Base-by-base conservation (phyloP, 2,329 filamentous ascomycete species). In the Penicillium sp. region DNA sequence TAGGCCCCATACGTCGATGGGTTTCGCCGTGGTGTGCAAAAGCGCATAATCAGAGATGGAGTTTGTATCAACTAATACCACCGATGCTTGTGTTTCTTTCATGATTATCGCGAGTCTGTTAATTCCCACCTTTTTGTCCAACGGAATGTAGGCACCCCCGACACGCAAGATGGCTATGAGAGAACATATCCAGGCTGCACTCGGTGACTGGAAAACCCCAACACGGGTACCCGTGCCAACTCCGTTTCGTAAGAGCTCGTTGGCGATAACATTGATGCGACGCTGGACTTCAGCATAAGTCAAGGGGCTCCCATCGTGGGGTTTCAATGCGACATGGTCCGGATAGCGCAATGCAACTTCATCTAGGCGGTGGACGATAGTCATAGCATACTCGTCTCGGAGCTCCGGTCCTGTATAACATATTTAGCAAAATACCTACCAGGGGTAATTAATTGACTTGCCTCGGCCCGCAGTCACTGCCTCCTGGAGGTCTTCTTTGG, bases 191-290 rank as follows among this genome's bases (percentile, higher is more conserved):
- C 64, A 69, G 37, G 69, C 61, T 8, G 54, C 27, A 27, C 56
- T 60, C 0, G 80, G 70, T 4, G 77, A 50, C 38, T 77, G 74
- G 49, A 79, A 76, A 2, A 83, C 77, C 0, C 63, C 73, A 2
- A 83, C 72, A 0, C 55, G 51, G 10, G 65, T 65, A 0, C 68
- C 72, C 1, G 25, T 5, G 1, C 54, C 50, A 6, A 67, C 54
- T 1, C 61, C 67, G 1, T 37, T 50, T 2, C 27, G 56, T 6
- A 56, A 6, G 6, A 80, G 57, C 1, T 68, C 61, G 6, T 59
- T 61, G 13, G 73, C 68, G 41, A 81, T 78, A 6, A 58, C 56
- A 9, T 77, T 54, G 12, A 75, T 67, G 2, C 72, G 72, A 7
- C 59, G 17, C 12, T 56, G 62, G 65, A 81, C 66, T 3, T 72